Percentiles rank a stretch among this genome's conserved stretches.
phyloP scores from a whole-genome alignment of 1,139 yeast species.

The Geotrichum carabidarum region DNA sequence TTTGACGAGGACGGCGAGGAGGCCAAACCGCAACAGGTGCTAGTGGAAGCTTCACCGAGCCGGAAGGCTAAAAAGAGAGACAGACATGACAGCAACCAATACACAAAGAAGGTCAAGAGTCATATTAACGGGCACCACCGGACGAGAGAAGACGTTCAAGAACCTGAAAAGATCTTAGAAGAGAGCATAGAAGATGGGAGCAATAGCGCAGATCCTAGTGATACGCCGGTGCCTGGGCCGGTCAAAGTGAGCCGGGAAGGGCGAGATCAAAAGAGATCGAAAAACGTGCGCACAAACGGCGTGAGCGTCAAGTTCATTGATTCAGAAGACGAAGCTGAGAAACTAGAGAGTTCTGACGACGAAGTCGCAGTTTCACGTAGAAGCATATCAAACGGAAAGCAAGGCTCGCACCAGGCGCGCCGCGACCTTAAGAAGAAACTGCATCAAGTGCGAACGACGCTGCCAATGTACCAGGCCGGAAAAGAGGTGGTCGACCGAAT shows the following conservation, averaged over 20 bases:
- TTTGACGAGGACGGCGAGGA: slow-evolving; percentile 25
- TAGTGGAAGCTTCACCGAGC: background rate
- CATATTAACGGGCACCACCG: background rate
- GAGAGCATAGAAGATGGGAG: background rate
- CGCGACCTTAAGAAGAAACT: slow-evolving; percentile 31
- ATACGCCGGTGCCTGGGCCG: background rate
- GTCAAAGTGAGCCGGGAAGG: background rate
- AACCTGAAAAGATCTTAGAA: background rate
- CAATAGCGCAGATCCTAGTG: background rate
- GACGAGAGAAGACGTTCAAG: background rate
- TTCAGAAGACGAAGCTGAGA: slow-evolving; percentile 39
- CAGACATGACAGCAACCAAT: background rate
- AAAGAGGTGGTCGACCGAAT: slow-evolving; percentile 58
- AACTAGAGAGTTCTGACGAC: slow-evolving; percentile 22
- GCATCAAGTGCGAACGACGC: slow-evolving; percentile 48
- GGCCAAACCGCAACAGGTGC: background rate
- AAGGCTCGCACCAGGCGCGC: slow-evolving; percentile 1
- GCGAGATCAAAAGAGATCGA: background rate
- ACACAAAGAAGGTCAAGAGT: background rate
- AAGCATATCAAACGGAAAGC: background rate
- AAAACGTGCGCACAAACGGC: slow-evolving; percentile 9
- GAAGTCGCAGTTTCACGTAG: slow-evolving; percentile 26
- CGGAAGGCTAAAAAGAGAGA: slow-evolving; percentile 1
- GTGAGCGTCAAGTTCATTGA: slow-evolving; percentile 25
- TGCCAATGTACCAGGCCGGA: slow-evolving; percentile 75